A percentile compares a stretch with the other conserved stretches of the same genome.
Evolutionary conservation across 345 rosid genomes (phyloP).

Genomic region (Acer saccharum): DNA sequence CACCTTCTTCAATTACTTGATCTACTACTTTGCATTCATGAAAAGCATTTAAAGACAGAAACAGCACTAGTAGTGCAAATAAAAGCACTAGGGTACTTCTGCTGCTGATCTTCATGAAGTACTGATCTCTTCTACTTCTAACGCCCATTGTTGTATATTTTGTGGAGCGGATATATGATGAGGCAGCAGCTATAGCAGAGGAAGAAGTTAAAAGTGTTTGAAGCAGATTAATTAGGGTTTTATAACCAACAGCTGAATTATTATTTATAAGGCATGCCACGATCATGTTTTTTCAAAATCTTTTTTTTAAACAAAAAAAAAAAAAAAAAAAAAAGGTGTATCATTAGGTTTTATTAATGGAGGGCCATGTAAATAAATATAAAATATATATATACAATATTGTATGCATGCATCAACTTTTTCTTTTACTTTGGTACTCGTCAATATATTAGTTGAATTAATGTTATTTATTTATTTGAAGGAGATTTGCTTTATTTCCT

Average conservation of each 20-base stretch:
- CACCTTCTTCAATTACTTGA: not conserved
- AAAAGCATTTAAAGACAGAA: constrained; percentile 12
- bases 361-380: not conserved
- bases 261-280: constrained; percentile 19
- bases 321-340: not conserved
- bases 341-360: constrained; percentile 19
- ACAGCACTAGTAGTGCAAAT: not conserved
- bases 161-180: not conserved
- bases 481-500: not conserved
- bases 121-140: not conserved
- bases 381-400: not conserved
- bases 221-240: not conserved
- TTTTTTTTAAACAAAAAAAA: not conserved
- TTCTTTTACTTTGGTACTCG: not conserved
- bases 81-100: not conserved
- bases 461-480: not conserved
- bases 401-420: not conserved
- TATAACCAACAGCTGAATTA: not conserved
- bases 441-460: not conserved
- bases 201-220: not conserved
- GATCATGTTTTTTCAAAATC: not conserved
- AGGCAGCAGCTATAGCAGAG: not conserved
- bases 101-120: not conserved
- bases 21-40: constrained; percentile 10
- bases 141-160: not conserved